phyloP scores from a whole-genome alignment of 1,284 basidiomycete genomes.

The Xerocomus nothofagi region DNA sequence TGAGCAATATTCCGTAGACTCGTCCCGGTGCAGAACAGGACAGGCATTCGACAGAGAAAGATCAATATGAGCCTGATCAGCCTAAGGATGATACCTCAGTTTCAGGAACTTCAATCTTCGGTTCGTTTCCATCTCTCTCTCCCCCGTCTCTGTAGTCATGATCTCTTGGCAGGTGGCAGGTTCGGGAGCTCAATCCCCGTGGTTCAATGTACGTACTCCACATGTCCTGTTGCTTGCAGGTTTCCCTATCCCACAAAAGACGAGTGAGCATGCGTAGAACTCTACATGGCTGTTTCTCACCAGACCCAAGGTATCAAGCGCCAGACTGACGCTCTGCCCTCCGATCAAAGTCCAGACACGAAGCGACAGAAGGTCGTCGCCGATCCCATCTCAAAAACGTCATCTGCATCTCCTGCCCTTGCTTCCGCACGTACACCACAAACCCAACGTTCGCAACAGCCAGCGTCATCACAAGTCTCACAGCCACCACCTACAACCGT shows the following conservation, averaged over 20 bases:
- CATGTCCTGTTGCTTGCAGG: constrained; percentile 52
- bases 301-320: constrained; percentile 29
- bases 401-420: constrained; percentile 27
- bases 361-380: constrained; percentile 31
- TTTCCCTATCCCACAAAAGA: constrained; percentile 46
- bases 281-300: constrained; percentile 15
- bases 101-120: constrained; percentile 51
- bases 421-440: constrained; percentile 21
- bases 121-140: constrained; percentile 37
- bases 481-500: constrained; percentile 7
- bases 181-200: constrained; percentile 44
- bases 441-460: constrained; percentile 20
- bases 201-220: constrained; percentile 51
- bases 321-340: constrained; percentile 15
- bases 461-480: constrained; percentile 11
- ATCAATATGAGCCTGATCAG: constrained; percentile 59
- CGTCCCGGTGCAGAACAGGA: background rate
- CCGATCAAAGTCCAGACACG: constrained; percentile 31
- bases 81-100: constrained; percentile 45
- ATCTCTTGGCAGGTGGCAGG: constrained; percentile 38
- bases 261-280: constrained; percentile 19
- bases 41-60: constrained; percentile 46
- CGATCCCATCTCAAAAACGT: constrained; percentile 24
- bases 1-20: background rate
- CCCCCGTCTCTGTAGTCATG: background rate